Base-by-base conservation (phyloP, 2,329 filamentous ascomycete genomes). In the Nothomitra cinnamomea region DNA sequence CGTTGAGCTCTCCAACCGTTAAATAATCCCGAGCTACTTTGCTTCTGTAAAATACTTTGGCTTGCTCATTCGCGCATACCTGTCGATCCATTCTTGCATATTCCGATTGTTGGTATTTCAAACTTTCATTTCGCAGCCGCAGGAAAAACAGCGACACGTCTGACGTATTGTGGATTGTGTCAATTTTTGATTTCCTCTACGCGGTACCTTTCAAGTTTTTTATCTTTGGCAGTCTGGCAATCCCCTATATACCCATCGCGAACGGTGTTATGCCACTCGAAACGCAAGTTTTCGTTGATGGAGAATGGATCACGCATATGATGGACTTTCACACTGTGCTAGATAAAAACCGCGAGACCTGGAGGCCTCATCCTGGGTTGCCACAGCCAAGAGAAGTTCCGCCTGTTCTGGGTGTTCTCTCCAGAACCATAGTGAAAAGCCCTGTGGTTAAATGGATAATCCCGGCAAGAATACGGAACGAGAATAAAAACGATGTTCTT, bases 391-490 rank as follows among this genome's bases (percentile, higher is more conserved):
- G 58, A 19, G 56, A 61, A 48, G 68, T 62, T 51, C 67, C 70
- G 28, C 79, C 83, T 4, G 68, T 66, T 19, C 76, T 82, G 56
- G 92, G 87, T 2, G 63, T 96, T 32, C 72, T 96, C 47, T 87
- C 87, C 0, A 81, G 78, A 61, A 95, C 89, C 0, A 65, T 94
- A 28, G 72, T 90, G 51, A 77, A 81, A 53, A 94, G 85, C 57
- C 85, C 89, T 1, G 71, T 84, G 36, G 76, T 83, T 54, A 82
- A 83, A 62, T 84, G 78, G 71, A 83, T 95, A 43, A 70, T 95
- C 13, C 85, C 88, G 12, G 86, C 82, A n/a, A 79, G 82, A 56
- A 72, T 96, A 56, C 77, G 89, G 55, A 81, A 81, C 54, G 72
- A 74, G 52, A 67, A 74, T 43, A 73, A 80, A 56, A 88, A 92